A percentile compares a stretch with the other conserved stretches of the same genome.
Evolutionary conservation across 2,329 filamentous ascomycete species (phyloP).

Genomic region (Phialemonium atrogriseum): DNA sequence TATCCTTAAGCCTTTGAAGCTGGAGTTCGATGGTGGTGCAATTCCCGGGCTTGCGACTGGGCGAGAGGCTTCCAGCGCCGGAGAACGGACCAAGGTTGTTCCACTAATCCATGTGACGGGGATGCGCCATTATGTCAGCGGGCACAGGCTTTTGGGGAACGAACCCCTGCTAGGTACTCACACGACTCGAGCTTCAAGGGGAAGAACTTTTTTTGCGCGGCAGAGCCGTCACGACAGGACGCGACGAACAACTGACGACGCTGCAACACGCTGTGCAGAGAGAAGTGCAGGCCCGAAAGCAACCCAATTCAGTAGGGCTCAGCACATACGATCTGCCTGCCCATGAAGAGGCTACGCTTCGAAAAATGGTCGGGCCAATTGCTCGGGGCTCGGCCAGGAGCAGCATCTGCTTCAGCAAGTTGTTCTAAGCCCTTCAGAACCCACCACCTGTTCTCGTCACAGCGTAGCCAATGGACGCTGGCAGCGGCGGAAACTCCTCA

Average conservation of each 20-base stretch:
- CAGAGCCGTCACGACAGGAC: background rate
- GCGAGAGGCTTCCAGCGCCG: constrained; percentile 6
- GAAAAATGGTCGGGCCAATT: constrained; percentile 53
- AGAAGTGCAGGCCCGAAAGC: too few relatives aligned
- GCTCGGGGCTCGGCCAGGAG: constrained; percentile 40
- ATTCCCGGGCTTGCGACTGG: too few relatives aligned
- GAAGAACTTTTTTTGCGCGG: constrained; percentile 19
- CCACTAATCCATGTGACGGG: too few relatives aligned
- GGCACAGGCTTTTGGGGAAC: background rate
- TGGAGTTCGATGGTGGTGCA: constrained; percentile 2
- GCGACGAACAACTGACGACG: too few relatives aligned
- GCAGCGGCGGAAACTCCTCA: too few relatives aligned
- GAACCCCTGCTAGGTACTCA: background rate
- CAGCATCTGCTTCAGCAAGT: constrained; percentile 16
- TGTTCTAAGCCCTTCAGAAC: too few relatives aligned
- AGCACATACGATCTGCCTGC: constrained; percentile 8
- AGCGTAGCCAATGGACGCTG: too few relatives aligned
- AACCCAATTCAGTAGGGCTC: constrained; percentile 1
- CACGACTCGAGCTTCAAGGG: constrained; percentile 11
- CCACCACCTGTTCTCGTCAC: too few relatives aligned
- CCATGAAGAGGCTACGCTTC: constrained; percentile 55
- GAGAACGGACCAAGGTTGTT: too few relatives aligned
- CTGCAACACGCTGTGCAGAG: too few relatives aligned
- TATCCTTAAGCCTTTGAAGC: too few relatives aligned
- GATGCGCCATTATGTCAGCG: constrained; percentile 22